Evolutionary conservation across 176 grass and related monocot genomes (phyloP).

Genomic region (Saccharum officinarum): DNA sequence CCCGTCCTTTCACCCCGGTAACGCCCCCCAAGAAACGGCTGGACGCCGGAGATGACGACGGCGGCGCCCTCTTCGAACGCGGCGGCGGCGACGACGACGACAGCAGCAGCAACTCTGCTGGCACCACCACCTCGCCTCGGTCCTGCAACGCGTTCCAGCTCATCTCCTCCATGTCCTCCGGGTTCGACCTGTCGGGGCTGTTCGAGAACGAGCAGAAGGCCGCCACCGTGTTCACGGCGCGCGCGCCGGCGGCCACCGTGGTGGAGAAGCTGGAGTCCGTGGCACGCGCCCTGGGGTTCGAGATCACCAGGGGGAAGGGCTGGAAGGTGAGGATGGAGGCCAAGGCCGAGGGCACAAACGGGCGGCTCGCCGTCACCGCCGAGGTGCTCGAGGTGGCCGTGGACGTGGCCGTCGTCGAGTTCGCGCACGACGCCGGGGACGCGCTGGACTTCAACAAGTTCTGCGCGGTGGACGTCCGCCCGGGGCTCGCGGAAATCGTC

Average conservation of each 20-base stretch:
- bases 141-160: slow-evolving; percentile 97
- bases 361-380: slow-evolving; percentile 51
- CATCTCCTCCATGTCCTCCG: slow-evolving; percentile 95
- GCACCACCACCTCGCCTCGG: slow-evolving; percentile 44
- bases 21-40: slow-evolving; percentile 26
- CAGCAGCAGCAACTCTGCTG: not conserved
- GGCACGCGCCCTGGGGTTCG: slow-evolving; percentile 53
- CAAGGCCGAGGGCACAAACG: slow-evolving; percentile 37
- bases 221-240: slow-evolving; percentile 76
- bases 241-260: slow-evolving; percentile 48
- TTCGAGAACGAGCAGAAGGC: slow-evolving; percentile 66
- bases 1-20: slow-evolving; percentile 20
- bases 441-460: slow-evolving; percentile 76
- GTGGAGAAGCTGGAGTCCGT: slow-evolving; percentile 51
- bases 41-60: not conserved
- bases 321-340: slow-evolving; percentile 66
- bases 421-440: slow-evolving; percentile 71
- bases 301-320: slow-evolving; percentile 43
- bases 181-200: slow-evolving; percentile 84
- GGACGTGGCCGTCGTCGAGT: slow-evolving; percentile 68
- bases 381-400: slow-evolving; percentile 78
- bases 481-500: slow-evolving; percentile 67
- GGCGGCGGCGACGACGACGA: not conserved
- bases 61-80: not conserved
- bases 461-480: slow-evolving; percentile 71